Evolutionary conservation across 2,329 filamentous ascomycete genomes (phyloP).

Genomic region (Lithohypha guttulata): DNA sequence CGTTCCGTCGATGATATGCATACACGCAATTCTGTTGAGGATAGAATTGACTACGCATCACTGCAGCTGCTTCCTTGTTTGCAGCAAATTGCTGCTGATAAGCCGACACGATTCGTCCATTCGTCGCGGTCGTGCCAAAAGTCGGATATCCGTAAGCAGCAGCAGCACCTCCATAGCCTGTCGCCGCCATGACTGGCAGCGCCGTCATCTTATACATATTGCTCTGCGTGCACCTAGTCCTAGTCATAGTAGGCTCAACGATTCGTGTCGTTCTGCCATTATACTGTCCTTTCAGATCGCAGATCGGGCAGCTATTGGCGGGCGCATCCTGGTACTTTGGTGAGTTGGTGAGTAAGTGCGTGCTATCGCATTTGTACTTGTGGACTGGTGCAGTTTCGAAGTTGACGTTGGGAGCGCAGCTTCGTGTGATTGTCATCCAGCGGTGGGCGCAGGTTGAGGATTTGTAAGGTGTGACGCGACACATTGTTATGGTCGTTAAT

Average conservation of each 20-base stretch:
- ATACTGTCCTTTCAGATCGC: conserved; percentile 25
- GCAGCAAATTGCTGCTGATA: conserved; percentile 2
- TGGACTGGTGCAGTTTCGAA: conserved; percentile 20
- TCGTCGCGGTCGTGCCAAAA: background rate
- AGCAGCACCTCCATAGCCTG: too few relatives aligned
- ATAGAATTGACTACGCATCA: background rate
- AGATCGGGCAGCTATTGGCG: conserved; percentile 24
- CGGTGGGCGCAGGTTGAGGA: conserved; percentile 37
- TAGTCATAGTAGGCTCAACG: too few relatives aligned
- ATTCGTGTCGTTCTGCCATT: conserved; percentile 25
- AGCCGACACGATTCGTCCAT: background rate
- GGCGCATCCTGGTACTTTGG: conserved; percentile 16
- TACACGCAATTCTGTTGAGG: background rate
- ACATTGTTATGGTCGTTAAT: too few relatives aligned
- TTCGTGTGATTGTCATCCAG: conserved; percentile 38
- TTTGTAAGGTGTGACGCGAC: conserved; percentile 27
- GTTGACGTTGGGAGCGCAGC: conserved; percentile 29
- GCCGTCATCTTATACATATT: too few relatives aligned
- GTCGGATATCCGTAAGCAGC: too few relatives aligned
- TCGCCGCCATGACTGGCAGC: too few relatives aligned
- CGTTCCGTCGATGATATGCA: too few relatives aligned
- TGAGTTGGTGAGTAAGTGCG: conserved; percentile 14
- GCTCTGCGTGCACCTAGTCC: too few relatives aligned
- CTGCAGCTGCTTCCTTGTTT: background rate
- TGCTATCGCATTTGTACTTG: conserved; percentile 21